Percentiles rank a stretch among this genome's conserved stretches.
These are phyloP conservation scores for Berberis vulgaris DNA, from an alignment of 164 flowering plant species.

Conservation along the genomic window DNA sequence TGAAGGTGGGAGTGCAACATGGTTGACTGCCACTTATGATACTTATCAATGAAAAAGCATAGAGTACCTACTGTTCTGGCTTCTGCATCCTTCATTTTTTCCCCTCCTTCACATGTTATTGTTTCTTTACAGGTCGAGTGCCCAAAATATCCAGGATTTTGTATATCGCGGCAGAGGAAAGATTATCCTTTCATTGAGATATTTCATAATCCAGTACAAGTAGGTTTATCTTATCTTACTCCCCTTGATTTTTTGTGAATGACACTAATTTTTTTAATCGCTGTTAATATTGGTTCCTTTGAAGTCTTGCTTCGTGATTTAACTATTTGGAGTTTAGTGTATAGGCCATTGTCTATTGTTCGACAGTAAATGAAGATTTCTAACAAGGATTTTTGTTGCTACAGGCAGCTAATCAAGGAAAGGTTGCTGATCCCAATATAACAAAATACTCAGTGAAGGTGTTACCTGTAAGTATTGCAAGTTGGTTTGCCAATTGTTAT, in stretches of 20 bases:
- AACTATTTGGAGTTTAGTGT: neutral
- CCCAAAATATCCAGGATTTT: slow-evolving; percentile 83
- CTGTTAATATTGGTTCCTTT: neutral
- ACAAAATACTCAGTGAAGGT: no score
- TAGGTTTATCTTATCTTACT: slow-evolving; percentile 12
- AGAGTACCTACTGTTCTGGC: slow-evolving; percentile 15
- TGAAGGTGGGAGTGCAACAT: neutral
- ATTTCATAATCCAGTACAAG: slow-evolving; percentile 53
- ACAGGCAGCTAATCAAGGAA: slow-evolving; percentile 67
- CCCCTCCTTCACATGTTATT: neutral
- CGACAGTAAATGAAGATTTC: neutral
- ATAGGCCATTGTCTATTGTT: neutral
- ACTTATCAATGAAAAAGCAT: slow-evolving; percentile 20
- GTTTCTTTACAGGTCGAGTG: slow-evolving; percentile 19
- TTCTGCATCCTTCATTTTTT: neutral
- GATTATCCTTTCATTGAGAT: slow-evolving; percentile 54
- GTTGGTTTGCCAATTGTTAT: neutral
- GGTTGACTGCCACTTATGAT: neutral
- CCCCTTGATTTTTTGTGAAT: neutral
- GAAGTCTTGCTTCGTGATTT: neutral
- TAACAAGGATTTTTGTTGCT: neutral
- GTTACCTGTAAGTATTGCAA: slow-evolving; percentile 50
- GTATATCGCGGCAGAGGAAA: slow-evolving; percentile 66
- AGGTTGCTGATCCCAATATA: slow-evolving; percentile 30
- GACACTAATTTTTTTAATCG: neutral